These are phyloP conservation scores for Staphylotrichum tortipilum DNA, from an alignment of 495 filamentous ascomycete species.

Conservation along the genomic window DNA sequence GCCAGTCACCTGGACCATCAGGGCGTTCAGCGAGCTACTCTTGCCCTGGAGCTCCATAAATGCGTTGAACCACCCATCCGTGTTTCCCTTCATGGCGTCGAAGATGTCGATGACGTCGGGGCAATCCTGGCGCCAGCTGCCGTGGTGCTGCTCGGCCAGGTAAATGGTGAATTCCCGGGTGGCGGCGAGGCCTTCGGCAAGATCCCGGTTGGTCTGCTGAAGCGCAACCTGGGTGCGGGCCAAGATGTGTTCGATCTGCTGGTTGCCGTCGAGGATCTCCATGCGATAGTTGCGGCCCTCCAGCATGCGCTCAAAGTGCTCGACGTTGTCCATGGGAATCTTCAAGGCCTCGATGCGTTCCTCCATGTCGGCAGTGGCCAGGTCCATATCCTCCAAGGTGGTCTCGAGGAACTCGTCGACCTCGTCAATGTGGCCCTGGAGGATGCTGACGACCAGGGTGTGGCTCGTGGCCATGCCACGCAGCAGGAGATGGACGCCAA, in stretches of 20 bases:
- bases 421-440: constrained; percentile 88
- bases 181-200: constrained; percentile 66
- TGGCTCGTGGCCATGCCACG: constrained; percentile 82
- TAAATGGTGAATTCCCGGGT: constrained; percentile 71
- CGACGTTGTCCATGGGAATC: constrained; percentile 71
- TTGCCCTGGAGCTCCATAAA: constrained; percentile 62
- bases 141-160: constrained; percentile 52
- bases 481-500: constrained; percentile 83
- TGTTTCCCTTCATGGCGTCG: constrained; percentile 73
- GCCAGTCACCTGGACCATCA: constrained; percentile 53
- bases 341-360: constrained; percentile 69
- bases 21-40: constrained; percentile 49
- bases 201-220: constrained; percentile 66
- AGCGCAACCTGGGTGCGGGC: constrained; percentile 65
- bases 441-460: constrained; percentile 73
- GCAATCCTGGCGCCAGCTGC: constrained; percentile 44
- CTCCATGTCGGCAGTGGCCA: constrained; percentile 67
- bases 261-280: constrained; percentile 77
- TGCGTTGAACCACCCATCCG: constrained; percentile 74
- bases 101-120: constrained; percentile 56
- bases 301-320: constrained; percentile 85
- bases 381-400: constrained; percentile 74
- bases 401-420: constrained; percentile 82
- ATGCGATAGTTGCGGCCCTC: constrained; percentile 71
- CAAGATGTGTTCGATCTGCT: constrained; percentile 84